A percentile compares a stretch with the other conserved stretches of the same genome.
These are phyloP conservation scores for Hawksworthiomyces lignivorus DNA, from an alignment of 2,329 filamentous ascomycete species.

Conservation along the genomic window DNA sequence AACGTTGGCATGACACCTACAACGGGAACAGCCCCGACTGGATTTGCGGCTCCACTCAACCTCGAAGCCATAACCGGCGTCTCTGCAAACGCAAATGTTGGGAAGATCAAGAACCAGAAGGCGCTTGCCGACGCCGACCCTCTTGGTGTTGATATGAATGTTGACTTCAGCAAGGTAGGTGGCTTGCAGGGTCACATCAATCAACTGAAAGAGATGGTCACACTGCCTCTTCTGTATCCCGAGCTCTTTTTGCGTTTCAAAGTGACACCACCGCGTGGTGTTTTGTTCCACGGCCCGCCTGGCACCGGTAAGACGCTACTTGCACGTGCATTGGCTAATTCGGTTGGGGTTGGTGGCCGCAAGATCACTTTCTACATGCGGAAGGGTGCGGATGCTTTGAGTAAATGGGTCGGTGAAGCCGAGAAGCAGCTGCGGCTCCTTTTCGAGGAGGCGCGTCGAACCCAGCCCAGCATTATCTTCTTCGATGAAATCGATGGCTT, in stretches of 20 bases:
- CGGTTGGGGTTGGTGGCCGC: constrained; percentile 76
- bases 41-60: constrained; percentile 23
- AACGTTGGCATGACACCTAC: constrained; percentile 56
- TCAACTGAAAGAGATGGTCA: constrained; percentile 97
- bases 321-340: constrained; percentile 85
- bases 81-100: constrained; percentile 65
- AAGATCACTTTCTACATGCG: constrained; percentile 99
- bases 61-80: constrained; percentile 32
- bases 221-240: constrained; percentile 85
- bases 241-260: constrained; percentile 89
- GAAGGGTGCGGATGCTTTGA: constrained; percentile 93
- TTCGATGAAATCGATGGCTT: constrained; percentile 98
- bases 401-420: constrained; percentile 98
- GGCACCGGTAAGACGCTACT: constrained; percentile 98
- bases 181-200: constrained; percentile 91
- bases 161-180: constrained; percentile 91
- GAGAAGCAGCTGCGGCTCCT: constrained; percentile 88
- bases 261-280: constrained; percentile 87
- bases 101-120: constrained; percentile 89
- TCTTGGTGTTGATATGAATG: constrained; percentile 82
- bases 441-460: constrained; percentile 92
- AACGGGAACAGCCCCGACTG: constrained; percentile 27
- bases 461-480: constrained; percentile 97
- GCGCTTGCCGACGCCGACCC: constrained; percentile 90
- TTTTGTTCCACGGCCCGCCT: constrained; percentile 92